Base-by-base conservation (phyloP, 306 rosid genomes). In the Canavalia ensiformis region DNA sequence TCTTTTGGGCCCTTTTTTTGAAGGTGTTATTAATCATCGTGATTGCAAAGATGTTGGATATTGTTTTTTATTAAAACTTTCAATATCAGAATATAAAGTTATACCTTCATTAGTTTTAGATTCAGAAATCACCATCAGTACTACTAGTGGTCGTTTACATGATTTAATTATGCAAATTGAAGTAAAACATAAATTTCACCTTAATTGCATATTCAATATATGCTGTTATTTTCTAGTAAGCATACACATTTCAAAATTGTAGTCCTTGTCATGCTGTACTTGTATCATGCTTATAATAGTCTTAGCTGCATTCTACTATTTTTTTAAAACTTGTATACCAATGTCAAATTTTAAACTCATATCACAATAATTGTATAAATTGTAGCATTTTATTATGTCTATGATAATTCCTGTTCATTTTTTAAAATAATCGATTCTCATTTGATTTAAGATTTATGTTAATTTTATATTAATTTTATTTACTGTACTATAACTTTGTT, bases 381-480 rank as follows among this genome's bases (percentile, higher is more conserved):
- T 35, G 69, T 64, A 39, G 47, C 70, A 13, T 64, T 64, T 64
- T 37, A 64, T 63, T 37, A 37, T 37, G 41, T 37, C 41, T 37
- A 37, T 4, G 4, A 37, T 37, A 4, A 37, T 4, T 37, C 3
- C 2, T 37, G 41, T 37, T 37, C 41, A 0, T 37, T 37, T 37
- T 37, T 37, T 2, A 37, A 37, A 37, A 2, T 18, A 18, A 37
- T 37, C 41, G 4, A 37, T 2, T 37, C 41, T 37, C 41, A 4
- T 37, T 37, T 37, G 41, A 37, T 37, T 37, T 37, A 37, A 37
- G 2, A 37, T 37, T 37, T 37, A 37, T 37, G 4, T 37, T 37
- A 37, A 18, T 18, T 18, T 18, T 35, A 35, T 37, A 4, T 37
- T 37, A 37, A 2, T 37, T 37, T 37, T 37, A 37, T 37, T 37